Percentiles rank a stretch among this genome's conserved stretches.
Evolutionary conservation across 208 protist species (phyloP).

Genomic region (Leishmania lainsoni): DNA sequence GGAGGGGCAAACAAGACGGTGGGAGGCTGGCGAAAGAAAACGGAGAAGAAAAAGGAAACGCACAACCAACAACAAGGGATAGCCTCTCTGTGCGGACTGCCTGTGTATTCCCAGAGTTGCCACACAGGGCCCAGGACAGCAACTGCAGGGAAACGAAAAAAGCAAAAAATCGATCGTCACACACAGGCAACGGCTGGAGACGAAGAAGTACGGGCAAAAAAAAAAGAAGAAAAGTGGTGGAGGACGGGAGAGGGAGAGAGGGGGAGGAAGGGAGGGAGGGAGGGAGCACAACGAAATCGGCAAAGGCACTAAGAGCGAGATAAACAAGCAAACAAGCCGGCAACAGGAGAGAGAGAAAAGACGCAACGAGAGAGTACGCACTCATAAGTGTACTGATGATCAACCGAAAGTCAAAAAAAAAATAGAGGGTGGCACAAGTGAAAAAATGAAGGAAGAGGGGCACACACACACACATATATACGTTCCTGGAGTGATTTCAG

Average conservation of each 20-base stretch:
- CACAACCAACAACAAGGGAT: not conserved
- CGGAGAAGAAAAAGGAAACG: not conserved
- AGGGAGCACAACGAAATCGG: not conserved
- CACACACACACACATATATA: not conserved
- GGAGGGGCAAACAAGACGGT: not conserved
- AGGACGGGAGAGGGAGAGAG: not conserved
- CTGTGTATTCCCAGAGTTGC: not conserved
- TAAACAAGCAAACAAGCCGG: no score
- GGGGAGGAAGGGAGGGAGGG: not conserved
- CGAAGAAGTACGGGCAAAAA: not conserved
- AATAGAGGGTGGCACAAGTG: not conserved
- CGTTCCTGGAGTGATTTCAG: not conserved
- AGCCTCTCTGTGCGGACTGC: not conserved
- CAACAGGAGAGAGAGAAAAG: no score
- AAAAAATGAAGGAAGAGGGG: not conserved
- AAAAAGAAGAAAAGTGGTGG: no score
- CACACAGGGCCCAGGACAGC: no score
- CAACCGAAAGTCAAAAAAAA: not conserved
- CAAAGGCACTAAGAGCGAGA: no score
- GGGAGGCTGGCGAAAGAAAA: no score
- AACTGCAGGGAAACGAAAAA: not conserved
- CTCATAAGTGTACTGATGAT: not conserved
- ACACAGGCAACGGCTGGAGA: not conserved
- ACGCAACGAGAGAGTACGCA: no score
- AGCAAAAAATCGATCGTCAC: not conserved